phyloP scores from a whole-genome alignment of 768 basidiomycete genomes.

The Phlegmacium glaucopus region DNA sequence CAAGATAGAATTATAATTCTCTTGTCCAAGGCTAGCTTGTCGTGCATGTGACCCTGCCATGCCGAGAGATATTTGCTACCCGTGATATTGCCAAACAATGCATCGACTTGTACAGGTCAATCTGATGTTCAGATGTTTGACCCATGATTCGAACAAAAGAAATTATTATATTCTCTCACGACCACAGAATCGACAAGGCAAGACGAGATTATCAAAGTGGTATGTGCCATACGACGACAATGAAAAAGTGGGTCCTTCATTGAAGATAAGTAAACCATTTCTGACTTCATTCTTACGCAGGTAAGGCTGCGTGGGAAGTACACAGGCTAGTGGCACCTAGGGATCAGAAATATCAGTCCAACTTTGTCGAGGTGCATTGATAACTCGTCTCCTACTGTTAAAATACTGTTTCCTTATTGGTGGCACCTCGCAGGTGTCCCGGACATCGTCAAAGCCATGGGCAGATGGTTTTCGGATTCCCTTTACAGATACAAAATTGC shows the following conservation, averaged over 20 bases:
- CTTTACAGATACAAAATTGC: no score
- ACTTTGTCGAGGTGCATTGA: slow-evolving; percentile 89
- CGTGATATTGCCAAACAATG: no score
- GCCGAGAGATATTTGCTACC: no score
- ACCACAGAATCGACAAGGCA: slow-evolving; percentile 91
- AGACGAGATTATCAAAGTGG: slow-evolving; percentile 97
- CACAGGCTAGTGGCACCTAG: slow-evolving; percentile 93
- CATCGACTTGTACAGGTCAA: slow-evolving; percentile 87
- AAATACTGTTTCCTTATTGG: not conserved
- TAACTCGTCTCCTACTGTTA: not conserved
- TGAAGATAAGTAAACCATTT: not conserved
- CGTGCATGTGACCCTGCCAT: no score
- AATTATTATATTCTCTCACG: not conserved
- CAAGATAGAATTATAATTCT: no score
- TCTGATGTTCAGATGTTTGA: no score
- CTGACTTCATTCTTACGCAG: slow-evolving; percentile 33
- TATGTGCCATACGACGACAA: slow-evolving; percentile 99
- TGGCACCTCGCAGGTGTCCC: no score
- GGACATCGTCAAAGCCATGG: no score
- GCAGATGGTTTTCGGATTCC: no score
- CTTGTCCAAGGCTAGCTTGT: no score
- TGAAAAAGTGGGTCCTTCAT: slow-evolving; percentile 69
- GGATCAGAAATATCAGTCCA: slow-evolving; percentile 98
- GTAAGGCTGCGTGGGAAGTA: slow-evolving; percentile 95
- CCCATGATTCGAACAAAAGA: not conserved